Evolutionary conservation across 2,329 filamentous ascomycete species (phyloP).

Genomic region (Aspergillus eucalypticola): DNA sequence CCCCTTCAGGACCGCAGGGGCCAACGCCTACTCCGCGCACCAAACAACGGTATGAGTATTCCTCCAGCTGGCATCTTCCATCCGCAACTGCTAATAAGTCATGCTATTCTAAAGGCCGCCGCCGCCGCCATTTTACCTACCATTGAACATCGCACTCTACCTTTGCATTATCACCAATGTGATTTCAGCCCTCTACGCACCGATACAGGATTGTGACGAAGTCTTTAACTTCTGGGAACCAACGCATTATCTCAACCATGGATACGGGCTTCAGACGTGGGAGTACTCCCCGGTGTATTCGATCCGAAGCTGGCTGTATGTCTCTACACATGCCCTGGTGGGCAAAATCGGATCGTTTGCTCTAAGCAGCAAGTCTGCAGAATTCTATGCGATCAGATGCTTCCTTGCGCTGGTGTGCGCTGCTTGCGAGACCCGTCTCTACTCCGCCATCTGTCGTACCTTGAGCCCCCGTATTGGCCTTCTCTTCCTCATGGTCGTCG

Average conservation of each 20-base stretch:
- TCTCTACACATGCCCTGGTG: constrained; percentile 73
- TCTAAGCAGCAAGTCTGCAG: constrained; percentile 51
- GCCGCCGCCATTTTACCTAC: constrained; percentile 59
- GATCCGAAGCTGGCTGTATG: constrained; percentile 93
- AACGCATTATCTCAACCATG: constrained; percentile 88
- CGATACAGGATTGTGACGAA: constrained; percentile 97
- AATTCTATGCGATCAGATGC: constrained; percentile 87
- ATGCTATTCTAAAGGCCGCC: constrained; percentile 25
- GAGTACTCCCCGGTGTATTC: constrained; percentile 95
- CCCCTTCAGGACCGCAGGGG: constrained; percentile 7
- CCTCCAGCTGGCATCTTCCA: constrained; percentile 10
- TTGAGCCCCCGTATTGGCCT: constrained; percentile 82
- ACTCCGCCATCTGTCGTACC: constrained; percentile 71
- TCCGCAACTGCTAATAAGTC: not conserved
- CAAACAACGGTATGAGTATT: constrained; percentile 29
- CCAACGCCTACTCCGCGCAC: constrained; percentile 18
- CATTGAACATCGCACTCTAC: constrained; percentile 76
- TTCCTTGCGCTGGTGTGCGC: constrained; percentile 75
- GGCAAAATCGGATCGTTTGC: constrained; percentile 66
- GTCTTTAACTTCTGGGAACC: constrained; percentile 99
- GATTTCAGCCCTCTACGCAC: constrained; percentile 76
- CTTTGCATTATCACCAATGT: constrained; percentile 73
- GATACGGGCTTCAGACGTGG: constrained; percentile 95
- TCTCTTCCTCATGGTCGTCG: constrained; percentile 75
- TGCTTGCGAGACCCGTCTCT: constrained; percentile 78